Conservation (phyloP, 1,139 yeast genomes). For the Sugiyamaella neomexicana region DNA sequence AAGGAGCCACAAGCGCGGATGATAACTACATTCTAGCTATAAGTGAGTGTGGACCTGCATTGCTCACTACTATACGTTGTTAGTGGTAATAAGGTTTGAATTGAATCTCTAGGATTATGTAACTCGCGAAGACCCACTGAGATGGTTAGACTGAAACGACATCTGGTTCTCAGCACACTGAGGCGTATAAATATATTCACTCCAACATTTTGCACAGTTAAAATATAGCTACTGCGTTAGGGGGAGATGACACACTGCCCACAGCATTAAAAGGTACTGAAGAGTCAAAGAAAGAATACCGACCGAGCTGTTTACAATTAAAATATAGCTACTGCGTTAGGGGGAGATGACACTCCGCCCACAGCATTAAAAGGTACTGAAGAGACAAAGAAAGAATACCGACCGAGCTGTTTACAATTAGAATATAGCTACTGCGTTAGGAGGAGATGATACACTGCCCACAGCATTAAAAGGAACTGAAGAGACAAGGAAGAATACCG, state of each 20-base stretch:
- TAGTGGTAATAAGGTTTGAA: too few relatives aligned
- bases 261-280: slow-evolving; percentile 36
- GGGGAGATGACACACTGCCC: slow-evolving; percentile 39
- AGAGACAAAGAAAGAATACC: slow-evolving; percentile 36
- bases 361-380: slow-evolving; percentile 36
- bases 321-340: slow-evolving; percentile 39
- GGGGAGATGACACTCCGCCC: slow-evolving; percentile 39
- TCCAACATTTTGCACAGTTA: too few relatives aligned
- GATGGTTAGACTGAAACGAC: too few relatives aligned
- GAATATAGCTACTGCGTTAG: slow-evolving; percentile 39
- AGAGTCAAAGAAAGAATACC: slow-evolving; percentile 36
- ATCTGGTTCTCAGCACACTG: too few relatives aligned
- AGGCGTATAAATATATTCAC: too few relatives aligned
- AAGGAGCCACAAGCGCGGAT: too few relatives aligned
- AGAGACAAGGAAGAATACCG: slow-evolving; percentile 36
- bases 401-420: slow-evolving; percentile 25
- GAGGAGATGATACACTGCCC: slow-evolving; percentile 39
- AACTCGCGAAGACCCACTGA: too few relatives aligned
- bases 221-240: slow-evolving; percentile 39
- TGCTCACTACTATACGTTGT: too few relatives aligned
- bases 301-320: slow-evolving; percentile 23
- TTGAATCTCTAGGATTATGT: too few relatives aligned
- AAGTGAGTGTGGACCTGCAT: too few relatives aligned
- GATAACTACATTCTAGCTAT: too few relatives aligned
- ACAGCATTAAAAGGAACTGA: slow-evolving; percentile 36